phyloP scores from a whole-genome alignment of 2,329 filamentous ascomycete species.

The Curvularia verruculosa region DNA sequence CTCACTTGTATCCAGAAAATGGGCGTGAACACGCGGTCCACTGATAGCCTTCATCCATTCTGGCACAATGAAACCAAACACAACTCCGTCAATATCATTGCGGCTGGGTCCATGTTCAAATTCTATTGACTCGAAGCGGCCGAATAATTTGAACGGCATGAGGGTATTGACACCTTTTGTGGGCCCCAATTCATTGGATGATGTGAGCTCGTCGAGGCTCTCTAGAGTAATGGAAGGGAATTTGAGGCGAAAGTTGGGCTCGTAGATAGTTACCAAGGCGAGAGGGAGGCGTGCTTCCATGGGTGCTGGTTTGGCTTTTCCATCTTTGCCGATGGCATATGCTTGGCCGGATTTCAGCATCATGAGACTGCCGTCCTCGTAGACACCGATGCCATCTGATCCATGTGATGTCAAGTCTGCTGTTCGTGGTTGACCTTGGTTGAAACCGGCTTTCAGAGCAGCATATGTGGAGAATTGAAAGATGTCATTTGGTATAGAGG shows the following conservation, averaged over 20 bases:
- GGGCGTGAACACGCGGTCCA: slow-evolving; percentile 48
- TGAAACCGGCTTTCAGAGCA: slow-evolving; percentile 48
- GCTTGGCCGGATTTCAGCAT: slow-evolving; percentile 45
- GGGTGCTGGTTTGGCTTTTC: slow-evolving; percentile 40
- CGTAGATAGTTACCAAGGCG: slow-evolving; percentile 52
- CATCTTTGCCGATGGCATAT: slow-evolving; percentile 41
- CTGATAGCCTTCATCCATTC: slow-evolving; percentile 51
- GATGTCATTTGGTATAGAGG: slow-evolving; percentile 53
- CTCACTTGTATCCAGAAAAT: slow-evolving; percentile 40
- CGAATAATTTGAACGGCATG: slow-evolving; percentile 49
- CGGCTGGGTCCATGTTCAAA: slow-evolving; percentile 28
- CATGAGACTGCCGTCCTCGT: slow-evolving; percentile 50
- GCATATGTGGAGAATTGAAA: slow-evolving; percentile 52
- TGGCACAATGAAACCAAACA: slow-evolving; percentile 51
- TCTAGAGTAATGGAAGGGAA: slow-evolving; percentile 27
- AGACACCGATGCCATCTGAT: slow-evolving; percentile 52
- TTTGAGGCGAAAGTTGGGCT: slow-evolving; percentile 43
- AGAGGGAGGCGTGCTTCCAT: slow-evolving; percentile 46
- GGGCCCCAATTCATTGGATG: slow-evolving; percentile 21
- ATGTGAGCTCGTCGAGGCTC: slow-evolving; percentile 24
- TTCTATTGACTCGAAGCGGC: slow-evolving; percentile 44
- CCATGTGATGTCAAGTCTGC: slow-evolving; percentile 51
- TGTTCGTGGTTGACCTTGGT: slow-evolving; percentile 42
- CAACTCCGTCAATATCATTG: slow-evolving; percentile 44
- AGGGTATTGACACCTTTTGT: slow-evolving; percentile 48